Conservation (phyloP, 257 asterid species). For the Solanum clarkiae region DNA sequence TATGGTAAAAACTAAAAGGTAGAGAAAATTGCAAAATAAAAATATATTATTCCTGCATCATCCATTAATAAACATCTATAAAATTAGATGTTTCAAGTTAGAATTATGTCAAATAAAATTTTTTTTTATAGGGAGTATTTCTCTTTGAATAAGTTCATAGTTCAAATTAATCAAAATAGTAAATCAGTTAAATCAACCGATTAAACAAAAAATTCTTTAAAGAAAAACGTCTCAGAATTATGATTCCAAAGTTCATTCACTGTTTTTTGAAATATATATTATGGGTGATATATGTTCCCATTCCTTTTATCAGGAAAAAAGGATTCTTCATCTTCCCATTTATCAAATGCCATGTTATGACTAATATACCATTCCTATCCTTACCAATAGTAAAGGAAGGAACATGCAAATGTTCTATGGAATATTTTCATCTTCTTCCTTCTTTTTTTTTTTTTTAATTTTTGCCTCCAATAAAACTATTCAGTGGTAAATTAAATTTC, state of each 20-base stretch:
- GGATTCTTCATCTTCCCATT: constrained; percentile 10
- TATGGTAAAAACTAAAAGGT: neutral
- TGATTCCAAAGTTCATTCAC: constrained; percentile 15
- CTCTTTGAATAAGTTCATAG: neutral
- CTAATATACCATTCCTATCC: neutral
- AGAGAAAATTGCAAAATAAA: neutral
- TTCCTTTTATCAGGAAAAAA: neutral
- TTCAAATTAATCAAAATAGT: neutral
- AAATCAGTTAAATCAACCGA: neutral
- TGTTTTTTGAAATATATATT: constrained; percentile 5
- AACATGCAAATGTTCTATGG: neutral
- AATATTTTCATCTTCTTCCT: neutral
- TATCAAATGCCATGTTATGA: constrained; percentile 8
- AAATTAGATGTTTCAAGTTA: neutral
- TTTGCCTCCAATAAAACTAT: neutral
- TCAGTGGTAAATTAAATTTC: neutral
- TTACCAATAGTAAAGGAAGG: neutral
- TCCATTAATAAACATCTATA: no score
- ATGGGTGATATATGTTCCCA: neutral
- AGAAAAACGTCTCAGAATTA: neutral
- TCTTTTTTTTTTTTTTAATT: neutral
- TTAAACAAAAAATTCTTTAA: neutral
- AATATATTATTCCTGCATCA: neutral
- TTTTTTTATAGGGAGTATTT: neutral
- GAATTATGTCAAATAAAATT: neutral